Base-by-base conservation (phyloP, 805 yeast genomes). In the Cyberlindnera veronae region DNA sequence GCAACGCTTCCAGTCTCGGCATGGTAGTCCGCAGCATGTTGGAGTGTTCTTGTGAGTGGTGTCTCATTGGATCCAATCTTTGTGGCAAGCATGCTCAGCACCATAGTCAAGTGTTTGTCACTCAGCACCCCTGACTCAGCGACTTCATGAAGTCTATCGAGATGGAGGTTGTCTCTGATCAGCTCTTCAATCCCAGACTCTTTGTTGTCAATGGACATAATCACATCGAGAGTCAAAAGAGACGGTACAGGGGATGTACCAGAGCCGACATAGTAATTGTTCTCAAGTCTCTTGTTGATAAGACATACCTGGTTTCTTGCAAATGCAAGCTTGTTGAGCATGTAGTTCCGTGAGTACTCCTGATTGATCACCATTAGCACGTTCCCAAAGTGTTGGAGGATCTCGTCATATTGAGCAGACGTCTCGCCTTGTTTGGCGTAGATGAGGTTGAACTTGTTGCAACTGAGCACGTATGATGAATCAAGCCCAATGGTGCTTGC, bases 151-250 rank as follows among this genome's bases (percentile, higher is more conserved):
- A 57, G 32, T 12, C 31, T 17, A 5, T 42, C 34, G 2, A 52
- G 3, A 29, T 51, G 17, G 6, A 57, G 28, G 16, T 46, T 38
- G 2, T 43, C 41, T 18, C 35, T 34, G 7, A 57, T 42, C n/a
- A 45, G 38, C 10, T 39, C 32, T 18, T 39, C 48, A 8, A 54
- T 45, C 14, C 45, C 51, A 17, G 38, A 29, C 61, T 71, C 51
- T 49, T 71, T 50, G 55, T 70, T 51, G 53, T 71, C 60, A 21
- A 55, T 49, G 6, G 55, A 45, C 6, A 57, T 32, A 2, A 55
- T 29, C 0, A 52, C 36, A 22, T 40, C 44, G 12, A 55, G 34
- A 0, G 56, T 45, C 2, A 54, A 29, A 7, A 57, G 26, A 8
- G 46, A 43, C 5, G 53, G 38, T 7, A 38, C 43, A 1, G 53